Evolutionary conservation across 371 early-diverging fungal species (phyloP).

Genomic region (Mortierella sp.): DNA sequence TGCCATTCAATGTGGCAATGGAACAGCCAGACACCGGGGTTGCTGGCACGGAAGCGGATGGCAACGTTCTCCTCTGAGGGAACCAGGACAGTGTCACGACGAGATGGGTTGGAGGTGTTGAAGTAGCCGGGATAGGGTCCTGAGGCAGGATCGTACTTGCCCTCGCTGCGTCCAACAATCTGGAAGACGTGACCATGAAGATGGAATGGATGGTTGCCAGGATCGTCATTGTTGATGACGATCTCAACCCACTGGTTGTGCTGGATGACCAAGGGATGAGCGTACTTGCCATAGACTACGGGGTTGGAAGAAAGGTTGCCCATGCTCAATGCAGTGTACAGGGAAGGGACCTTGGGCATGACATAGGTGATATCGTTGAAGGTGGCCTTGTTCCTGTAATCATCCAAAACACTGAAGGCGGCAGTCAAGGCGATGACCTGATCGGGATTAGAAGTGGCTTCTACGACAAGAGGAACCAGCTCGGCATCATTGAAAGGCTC

Average conservation of each 20-base stretch:
- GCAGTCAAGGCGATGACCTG: constrained; percentile 67
- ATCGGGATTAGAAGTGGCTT: constrained; percentile 58
- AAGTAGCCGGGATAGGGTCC: constrained; percentile 37
- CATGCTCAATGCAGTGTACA: constrained; percentile 73
- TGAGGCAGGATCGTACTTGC: constrained; percentile 36
- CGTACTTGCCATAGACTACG: constrained; percentile 75
- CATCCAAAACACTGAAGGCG: constrained; percentile 71
- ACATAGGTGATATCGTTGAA: constrained; percentile 85
- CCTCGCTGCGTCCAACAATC: constrained; percentile 63
- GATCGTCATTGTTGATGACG: constrained; percentile 75
- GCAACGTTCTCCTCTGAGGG: constrained; percentile 69
- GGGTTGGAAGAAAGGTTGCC: constrained; percentile 64
- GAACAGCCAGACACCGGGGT: constrained; percentile 83
- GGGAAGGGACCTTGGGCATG: constrained; percentile 72
- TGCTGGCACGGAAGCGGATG: constrained; percentile 76
- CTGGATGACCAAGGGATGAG: constrained; percentile 61
- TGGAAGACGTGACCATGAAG: constrained; percentile 87
- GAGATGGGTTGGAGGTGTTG: constrained; percentile 63
- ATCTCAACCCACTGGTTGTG: constrained; percentile 64
- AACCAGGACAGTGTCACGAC: constrained; percentile 74
- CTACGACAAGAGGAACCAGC: constrained; percentile 56
- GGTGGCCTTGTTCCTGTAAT: constrained; percentile 82
- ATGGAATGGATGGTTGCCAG: constrained; percentile 81
- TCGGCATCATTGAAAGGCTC: constrained; percentile 62
- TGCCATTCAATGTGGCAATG: constrained; percentile 91